A percentile compares a stretch with the other conserved stretches of the same genome.
These are phyloP conservation scores for Cyberlindnera sargentensis DNA, from an alignment of 805 yeast genomes.

Conservation along the genomic window DNA sequence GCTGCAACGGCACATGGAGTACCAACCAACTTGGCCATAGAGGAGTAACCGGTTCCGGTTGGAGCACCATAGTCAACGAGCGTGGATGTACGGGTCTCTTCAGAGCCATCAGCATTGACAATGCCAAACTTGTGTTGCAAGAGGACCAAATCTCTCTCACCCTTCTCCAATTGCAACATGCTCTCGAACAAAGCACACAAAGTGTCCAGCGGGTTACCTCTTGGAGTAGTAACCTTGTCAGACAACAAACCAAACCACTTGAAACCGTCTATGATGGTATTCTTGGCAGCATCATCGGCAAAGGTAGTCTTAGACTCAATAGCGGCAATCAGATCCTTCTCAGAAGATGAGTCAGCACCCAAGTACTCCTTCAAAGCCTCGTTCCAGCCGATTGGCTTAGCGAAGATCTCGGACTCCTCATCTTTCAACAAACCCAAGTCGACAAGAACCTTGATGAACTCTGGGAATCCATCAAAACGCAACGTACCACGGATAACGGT, in stretches of 20 bases:
- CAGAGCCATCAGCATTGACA: constrained; percentile 89
- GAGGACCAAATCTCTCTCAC: constrained; percentile 91
- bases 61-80: constrained; percentile 89
- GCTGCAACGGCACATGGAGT: constrained; percentile 97
- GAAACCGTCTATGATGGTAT: constrained; percentile 81
- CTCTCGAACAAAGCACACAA: constrained; percentile 94
- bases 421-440: constrained; percentile 91
- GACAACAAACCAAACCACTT: constrained; percentile 93
- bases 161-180: constrained; percentile 91
- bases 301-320: constrained; percentile 74
- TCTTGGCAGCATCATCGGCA: constrained; percentile 75
- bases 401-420: constrained; percentile 53
- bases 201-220: constrained; percentile 93
- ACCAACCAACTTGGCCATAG: constrained; percentile 98
- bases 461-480: constrained; percentile 98
- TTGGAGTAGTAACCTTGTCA: constrained; percentile 67
- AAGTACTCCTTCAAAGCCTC: constrained; percentile 73
- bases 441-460: constrained; percentile 90
- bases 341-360: constrained; percentile 64
- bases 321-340: constrained; percentile 66
- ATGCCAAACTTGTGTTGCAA: constrained; percentile 98
- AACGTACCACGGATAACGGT: constrained; percentile 95
- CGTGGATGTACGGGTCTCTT: constrained; percentile 92
- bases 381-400: constrained; percentile 69
- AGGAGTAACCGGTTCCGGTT: constrained; percentile 78